A percentile compares a stretch with the other conserved stretches of the same genome.
These are phyloP conservation scores for Glomus cerebriforme DNA, from an alignment of 192 early-diverging fungal species.

Conservation along the genomic window DNA sequence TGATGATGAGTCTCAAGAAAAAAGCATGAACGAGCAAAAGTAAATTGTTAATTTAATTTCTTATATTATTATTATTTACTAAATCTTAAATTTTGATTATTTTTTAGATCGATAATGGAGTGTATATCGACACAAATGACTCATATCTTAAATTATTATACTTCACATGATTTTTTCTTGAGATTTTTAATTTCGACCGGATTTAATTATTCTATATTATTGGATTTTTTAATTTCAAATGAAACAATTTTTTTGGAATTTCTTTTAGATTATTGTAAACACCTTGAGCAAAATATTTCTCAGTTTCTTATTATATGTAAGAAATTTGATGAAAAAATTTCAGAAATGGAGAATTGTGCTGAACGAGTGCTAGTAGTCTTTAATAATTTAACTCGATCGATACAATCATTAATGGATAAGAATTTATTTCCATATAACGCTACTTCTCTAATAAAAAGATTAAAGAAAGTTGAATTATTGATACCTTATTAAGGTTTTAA, in stretches of 20 bases:
- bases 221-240: constrained; percentile 37
- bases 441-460: constrained; percentile 1
- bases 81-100: not conserved
- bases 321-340: not conserved
- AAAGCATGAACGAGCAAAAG: not conserved
- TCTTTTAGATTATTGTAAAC: constrained; percentile 35
- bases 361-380: not conserved
- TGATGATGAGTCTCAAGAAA: not conserved
- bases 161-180: constrained; percentile 34
- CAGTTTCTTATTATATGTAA: constrained; percentile 16
- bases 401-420: constrained; percentile 1
- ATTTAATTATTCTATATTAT: constrained; percentile 32
- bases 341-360: not conserved
- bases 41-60: not conserved
- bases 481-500: not conserved
- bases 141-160: not conserved
- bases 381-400: constrained; percentile 1
- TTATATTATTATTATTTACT: not conserved
- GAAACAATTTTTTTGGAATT: constrained; percentile 34
- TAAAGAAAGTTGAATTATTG: constrained; percentile 7
- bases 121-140: not conserved
- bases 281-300: constrained; percentile 14
- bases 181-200: constrained; percentile 29
- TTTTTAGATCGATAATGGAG: not conserved
- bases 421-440: constrained; percentile 30